Evolutionary conservation across 495 filamentous ascomycete genomes (phyloP).

Genomic region (Penicillium angulare): DNA sequence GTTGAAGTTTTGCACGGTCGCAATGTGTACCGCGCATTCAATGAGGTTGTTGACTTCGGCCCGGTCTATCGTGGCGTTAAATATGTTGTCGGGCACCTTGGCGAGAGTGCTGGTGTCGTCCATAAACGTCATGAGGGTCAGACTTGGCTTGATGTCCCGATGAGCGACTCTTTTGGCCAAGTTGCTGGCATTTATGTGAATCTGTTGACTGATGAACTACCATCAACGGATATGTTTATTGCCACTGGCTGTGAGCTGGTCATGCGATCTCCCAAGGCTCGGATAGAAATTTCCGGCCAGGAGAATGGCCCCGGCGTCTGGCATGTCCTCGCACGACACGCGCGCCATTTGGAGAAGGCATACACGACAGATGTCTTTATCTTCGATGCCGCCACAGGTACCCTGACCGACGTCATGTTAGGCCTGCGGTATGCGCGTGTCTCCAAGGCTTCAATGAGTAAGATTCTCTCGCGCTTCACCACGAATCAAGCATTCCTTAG

Average conservation of each 20-base stretch:
- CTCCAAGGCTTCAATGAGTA: slow-evolving; percentile 42
- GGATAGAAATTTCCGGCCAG: not conserved
- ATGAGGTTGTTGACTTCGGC: slow-evolving; percentile 49
- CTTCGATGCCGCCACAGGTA: slow-evolving; percentile 42
- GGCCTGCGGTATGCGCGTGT: slow-evolving; percentile 49
- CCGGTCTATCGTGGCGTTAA: slow-evolving; percentile 43
- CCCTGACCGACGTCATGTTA: slow-evolving; percentile 47
- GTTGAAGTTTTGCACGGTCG: slow-evolving; percentile 51
- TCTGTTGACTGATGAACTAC: slow-evolving; percentile 46
- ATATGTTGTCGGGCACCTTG: slow-evolving; percentile 42
- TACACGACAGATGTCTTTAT: slow-evolving; percentile 53
- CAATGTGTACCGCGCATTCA: slow-evolving; percentile 48
- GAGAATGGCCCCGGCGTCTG: slow-evolving; percentile 27
- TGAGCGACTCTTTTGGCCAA: slow-evolving; percentile 48
- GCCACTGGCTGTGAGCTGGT: slow-evolving; percentile 45
- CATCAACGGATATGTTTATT: slow-evolving; percentile 46
- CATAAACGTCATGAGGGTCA: slow-evolving; percentile 31
- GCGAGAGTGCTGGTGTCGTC: slow-evolving; percentile 45
- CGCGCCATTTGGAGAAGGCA: slow-evolving; percentile 25
- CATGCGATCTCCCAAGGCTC: slow-evolving; percentile 38
- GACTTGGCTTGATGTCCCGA: slow-evolving; percentile 37
- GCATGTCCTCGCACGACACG: slow-evolving; percentile 45
- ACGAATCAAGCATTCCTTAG: not conserved
- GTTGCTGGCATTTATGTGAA: slow-evolving; percentile 54
- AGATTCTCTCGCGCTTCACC: slow-evolving; percentile 19